Evolutionary conservation across 176 grass and related monocot genomes (phyloP).

Genomic region (Thinopyrum elongatum): DNA sequence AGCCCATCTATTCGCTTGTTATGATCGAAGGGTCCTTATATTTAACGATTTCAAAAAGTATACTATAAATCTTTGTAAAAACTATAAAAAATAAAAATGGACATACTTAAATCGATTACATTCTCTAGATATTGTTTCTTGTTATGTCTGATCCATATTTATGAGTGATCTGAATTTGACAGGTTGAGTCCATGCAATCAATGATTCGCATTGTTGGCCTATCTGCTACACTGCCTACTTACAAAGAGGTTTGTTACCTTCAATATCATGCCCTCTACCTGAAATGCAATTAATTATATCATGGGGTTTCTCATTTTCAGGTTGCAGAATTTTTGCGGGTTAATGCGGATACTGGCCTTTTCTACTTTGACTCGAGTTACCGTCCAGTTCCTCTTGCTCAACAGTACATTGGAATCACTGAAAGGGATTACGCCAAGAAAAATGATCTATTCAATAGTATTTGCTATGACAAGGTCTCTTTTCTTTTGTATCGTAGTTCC

Average conservation of each 20-base stretch:
- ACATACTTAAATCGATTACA: conserved; percentile 17
- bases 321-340: conserved; percentile 96
- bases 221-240: conserved; percentile 94
- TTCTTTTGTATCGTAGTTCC: conserved; percentile 7
- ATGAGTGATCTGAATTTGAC: conserved; percentile 39
- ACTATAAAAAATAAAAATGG: background rate
- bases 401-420: conserved; percentile 91
- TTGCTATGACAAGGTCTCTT: conserved; percentile 84
- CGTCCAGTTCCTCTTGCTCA: conserved; percentile 95
- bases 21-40: conserved; percentile 6
- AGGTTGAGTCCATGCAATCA: conserved; percentile 97
- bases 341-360: conserved; percentile 77
- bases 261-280: conserved; percentile 25
- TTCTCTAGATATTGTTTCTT: conserved; percentile 15
- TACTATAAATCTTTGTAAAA: conserved; percentile 25
- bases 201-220: conserved; percentile 99
- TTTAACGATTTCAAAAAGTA: conserved; percentile 17
- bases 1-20: background rate
- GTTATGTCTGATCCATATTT: conserved; percentile 27
- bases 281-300: conserved; percentile 10
- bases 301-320: conserved; percentile 44
- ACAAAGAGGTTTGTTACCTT: conserved; percentile 67
- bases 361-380: conserved; percentile 95
- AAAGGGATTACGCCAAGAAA: conserved; percentile 77
- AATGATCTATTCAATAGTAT: conserved; percentile 75